Percentiles rank a stretch among this genome's conserved stretches.
These are phyloP conservation scores for Noccaea caerulescens DNA, from an alignment of 345 rosid species.

Conservation along the genomic window DNA sequence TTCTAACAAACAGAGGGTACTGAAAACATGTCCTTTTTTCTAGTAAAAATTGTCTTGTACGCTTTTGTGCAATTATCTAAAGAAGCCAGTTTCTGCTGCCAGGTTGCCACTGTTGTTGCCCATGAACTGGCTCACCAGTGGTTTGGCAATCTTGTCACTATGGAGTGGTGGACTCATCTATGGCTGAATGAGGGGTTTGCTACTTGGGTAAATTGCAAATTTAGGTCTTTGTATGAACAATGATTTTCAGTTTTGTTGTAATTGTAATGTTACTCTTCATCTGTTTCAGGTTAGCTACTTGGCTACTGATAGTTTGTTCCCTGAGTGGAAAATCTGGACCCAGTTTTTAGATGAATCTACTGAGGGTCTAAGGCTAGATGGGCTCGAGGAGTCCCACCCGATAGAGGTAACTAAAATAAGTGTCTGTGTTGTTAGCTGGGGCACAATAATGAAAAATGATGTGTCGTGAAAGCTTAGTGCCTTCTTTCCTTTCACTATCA, in stretches of 20 bases:
- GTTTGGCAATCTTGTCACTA: constrained; percentile 99
- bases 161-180: constrained; percentile 99
- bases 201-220: constrained; percentile 75
- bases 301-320: constrained; percentile 88
- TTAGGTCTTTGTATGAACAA: constrained; percentile 25
- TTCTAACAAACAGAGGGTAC: constrained; percentile 93
- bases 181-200: constrained; percentile 99
- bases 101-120: constrained; percentile 96
- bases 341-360: constrained; percentile 93
- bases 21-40: constrained; percentile 28
- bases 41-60: background rate
- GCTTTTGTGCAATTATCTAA: constrained; percentile 16
- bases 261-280: constrained; percentile 22
- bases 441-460: constrained; percentile 16
- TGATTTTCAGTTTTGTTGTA: constrained; percentile 14
- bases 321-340: constrained; percentile 98
- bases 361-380: constrained; percentile 85
- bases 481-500: constrained; percentile 34
- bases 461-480: background rate
- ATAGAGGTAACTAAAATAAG: constrained; percentile 68
- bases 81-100: constrained; percentile 32
- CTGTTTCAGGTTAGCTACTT: constrained; percentile 89
- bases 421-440: background rate
- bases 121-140: constrained; percentile 99
- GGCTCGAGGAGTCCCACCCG: constrained; percentile 97